Evolutionary conservation across 495 filamentous ascomycete species (phyloP), one percentile per base, ranked within the genome.

Genomic region (Bombardia bombarda): DNA sequence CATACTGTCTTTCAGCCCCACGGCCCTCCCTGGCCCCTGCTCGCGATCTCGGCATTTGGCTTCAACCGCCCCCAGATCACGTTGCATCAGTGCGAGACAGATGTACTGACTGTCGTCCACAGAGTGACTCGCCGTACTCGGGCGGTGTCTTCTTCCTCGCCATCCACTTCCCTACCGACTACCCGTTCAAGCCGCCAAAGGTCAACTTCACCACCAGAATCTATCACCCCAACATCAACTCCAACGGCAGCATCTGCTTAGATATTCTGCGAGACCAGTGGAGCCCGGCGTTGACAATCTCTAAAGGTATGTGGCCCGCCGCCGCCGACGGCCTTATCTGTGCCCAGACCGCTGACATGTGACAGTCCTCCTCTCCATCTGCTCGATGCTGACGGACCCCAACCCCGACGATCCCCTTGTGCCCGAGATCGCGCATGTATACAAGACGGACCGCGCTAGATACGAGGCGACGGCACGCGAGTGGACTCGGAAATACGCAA

Each of bases 151-250:
- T 98, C 79, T 98, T 98, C 80, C 75, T 98, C 40, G 79, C 83
- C 45, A 98, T 98, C 58, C 87, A 95, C 72, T 98, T 98, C 78
- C 92, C 92, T 50, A 98, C 92, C 73, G 92, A 98, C 75, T 98
- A 98, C 69, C 92, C 92, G 4, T 98, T 98, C 80, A 98, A 98
- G 80, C 93, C 92, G 31, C 92, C 92, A 42, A 98, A 98, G 79
- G 92, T 98, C 69, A 96, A 96, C 82, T 98, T 98, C 78, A 96
- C 87, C 48, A 98, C 92, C 40, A 82, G 92, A 57, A 97, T 98
- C 76, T 97, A 98, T 64, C 92, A 98, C 74, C 92, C 92, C 58
- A 98, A 98, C 71, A 98, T 98, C 88, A 98, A 98, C 77, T 93
- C 88, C 50, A 98, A 98, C 63, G 92, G 92, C 63, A 95, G 88